Conservation (phyloP, 768 basidiomycete genomes). For the Cyclocybe cylindracea region DNA sequence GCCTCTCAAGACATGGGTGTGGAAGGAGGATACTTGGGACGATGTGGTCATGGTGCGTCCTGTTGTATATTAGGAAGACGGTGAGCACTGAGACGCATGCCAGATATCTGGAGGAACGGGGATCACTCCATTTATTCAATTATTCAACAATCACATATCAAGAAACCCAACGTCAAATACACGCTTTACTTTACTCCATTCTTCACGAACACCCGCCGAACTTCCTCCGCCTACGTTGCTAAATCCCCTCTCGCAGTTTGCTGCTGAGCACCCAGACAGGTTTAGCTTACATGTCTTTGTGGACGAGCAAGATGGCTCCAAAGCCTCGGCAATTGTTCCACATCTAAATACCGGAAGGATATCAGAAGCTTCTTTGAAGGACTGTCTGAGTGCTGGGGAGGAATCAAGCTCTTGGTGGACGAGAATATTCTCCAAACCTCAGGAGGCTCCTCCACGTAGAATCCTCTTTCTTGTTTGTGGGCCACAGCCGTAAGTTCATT, state of each 20-base stretch:
- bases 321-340: constrained; percentile 16
- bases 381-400: constrained; percentile 33
- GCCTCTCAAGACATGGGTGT: constrained; percentile 69
- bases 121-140: constrained; percentile 82
- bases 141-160: constrained; percentile 58
- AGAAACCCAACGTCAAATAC: constrained; percentile 35
- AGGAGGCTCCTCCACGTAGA: constrained; percentile 29
- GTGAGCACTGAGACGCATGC: background rate
- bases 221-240: constrained; percentile 70
- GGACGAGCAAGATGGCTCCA: constrained; percentile 42
- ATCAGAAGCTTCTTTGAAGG: constrained; percentile 46
- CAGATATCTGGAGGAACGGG: constrained; percentile 90
- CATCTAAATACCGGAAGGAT: constrained; percentile 54
- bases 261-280: constrained; percentile 51
- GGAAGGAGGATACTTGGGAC: constrained; percentile 62
- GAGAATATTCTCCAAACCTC: constrained; percentile 25
- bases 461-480: constrained; percentile 80
- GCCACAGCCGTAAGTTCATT: constrained; percentile 68
- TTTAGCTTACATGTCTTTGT: constrained; percentile 66
- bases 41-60: constrained; percentile 72
- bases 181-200: constrained; percentile 74
- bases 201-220: constrained; percentile 59
- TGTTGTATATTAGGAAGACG: background rate
- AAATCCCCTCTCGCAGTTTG: constrained; percentile 48
- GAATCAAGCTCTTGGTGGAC: constrained; percentile 34